A percentile compares a stretch with the other conserved stretches of the same genome.
These are phyloP conservation scores for Lepidopterella palustris DNA, from an alignment of 495 filamentous ascomycete genomes.

Conservation along the genomic window DNA sequence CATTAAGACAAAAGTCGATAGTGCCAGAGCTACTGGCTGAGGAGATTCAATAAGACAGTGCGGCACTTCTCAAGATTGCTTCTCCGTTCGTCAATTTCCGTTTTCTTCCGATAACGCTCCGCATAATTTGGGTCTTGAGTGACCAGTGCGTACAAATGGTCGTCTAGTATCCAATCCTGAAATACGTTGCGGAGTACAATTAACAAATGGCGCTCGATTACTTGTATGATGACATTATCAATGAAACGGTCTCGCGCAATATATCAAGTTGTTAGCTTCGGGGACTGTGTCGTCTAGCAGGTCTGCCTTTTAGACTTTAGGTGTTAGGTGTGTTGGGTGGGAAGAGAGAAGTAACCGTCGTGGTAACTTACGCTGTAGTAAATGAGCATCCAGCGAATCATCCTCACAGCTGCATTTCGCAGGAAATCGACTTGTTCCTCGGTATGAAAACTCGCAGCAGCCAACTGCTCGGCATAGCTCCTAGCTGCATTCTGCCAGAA, in stretches of 20 bases:
- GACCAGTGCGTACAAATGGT: neutral
- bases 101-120: too few relatives aligned
- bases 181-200: neutral
- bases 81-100: too few relatives aligned
- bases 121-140: neutral
- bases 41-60: too few relatives aligned
- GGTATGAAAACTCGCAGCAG: neutral
- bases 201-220: neutral
- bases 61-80: too few relatives aligned
- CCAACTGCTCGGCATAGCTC: neutral
- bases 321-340: too few relatives aligned
- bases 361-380: neutral
- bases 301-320: too few relatives aligned
- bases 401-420: neutral
- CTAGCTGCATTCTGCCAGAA: neutral
- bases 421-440: conserved; percentile 1
- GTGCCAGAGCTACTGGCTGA: too few relatives aligned
- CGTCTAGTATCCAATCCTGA: neutral
- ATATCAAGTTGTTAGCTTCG: neutral
- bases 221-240: neutral
- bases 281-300: neutral
- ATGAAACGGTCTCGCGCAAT: neutral
- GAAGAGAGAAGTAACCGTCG: neutral
- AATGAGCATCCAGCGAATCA: neutral
- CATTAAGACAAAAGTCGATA: too few relatives aligned